phyloP scores from a whole-genome alignment of 352 stramenopile genomes.

The Globisporangium heterothallicum region DNA sequence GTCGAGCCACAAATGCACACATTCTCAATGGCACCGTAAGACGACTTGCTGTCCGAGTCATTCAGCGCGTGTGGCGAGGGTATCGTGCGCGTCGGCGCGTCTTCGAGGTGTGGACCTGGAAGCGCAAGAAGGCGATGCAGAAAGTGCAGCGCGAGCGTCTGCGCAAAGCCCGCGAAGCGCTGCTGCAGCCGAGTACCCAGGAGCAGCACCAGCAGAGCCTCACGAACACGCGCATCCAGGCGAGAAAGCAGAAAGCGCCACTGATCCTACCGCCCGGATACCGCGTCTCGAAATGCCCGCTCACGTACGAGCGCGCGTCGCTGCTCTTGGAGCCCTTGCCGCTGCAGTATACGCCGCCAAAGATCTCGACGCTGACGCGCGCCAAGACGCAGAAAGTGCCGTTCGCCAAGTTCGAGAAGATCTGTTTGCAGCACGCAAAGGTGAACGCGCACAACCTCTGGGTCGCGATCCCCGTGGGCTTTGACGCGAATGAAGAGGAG shows the following conservation, averaged over 20 bases:
- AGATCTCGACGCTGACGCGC: slow-evolving; percentile 21
- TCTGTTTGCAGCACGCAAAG: slow-evolving; percentile 25
- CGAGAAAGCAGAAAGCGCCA: slow-evolving; percentile 27
- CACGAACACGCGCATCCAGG: slow-evolving; percentile 21
- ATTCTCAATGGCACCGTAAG: slow-evolving; percentile 15
- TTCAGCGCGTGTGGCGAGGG: slow-evolving; percentile 59
- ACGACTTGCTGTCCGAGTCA: slow-evolving; percentile 25
- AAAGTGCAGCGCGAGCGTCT: slow-evolving; percentile 30
- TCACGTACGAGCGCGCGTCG: slow-evolving; percentile 15
- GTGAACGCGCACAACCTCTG: slow-evolving; percentile 58
- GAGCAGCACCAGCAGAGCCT: slow-evolving; percentile 12
- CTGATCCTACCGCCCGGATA: slow-evolving; percentile 11
- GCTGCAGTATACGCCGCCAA: slow-evolving; percentile 22
- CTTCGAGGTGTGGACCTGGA: slow-evolving; percentile 19
- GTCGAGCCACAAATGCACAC: background rate
- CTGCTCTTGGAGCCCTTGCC: slow-evolving; percentile 38
- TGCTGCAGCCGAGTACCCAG: slow-evolving; percentile 22
- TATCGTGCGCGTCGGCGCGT: slow-evolving; percentile 27
- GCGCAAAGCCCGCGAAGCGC: slow-evolving; percentile 20
- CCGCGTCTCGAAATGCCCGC: background rate
- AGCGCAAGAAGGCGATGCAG: slow-evolving; percentile 17
- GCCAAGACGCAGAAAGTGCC: slow-evolving; percentile 35
- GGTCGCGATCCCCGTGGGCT: slow-evolving; percentile 49
- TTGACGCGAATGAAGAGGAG: background rate
- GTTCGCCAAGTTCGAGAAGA: slow-evolving; percentile 45